phyloP scores from a whole-genome alignment of 2,329 filamentous ascomycete genomes.

The Arthrinium phaeospermum region DNA sequence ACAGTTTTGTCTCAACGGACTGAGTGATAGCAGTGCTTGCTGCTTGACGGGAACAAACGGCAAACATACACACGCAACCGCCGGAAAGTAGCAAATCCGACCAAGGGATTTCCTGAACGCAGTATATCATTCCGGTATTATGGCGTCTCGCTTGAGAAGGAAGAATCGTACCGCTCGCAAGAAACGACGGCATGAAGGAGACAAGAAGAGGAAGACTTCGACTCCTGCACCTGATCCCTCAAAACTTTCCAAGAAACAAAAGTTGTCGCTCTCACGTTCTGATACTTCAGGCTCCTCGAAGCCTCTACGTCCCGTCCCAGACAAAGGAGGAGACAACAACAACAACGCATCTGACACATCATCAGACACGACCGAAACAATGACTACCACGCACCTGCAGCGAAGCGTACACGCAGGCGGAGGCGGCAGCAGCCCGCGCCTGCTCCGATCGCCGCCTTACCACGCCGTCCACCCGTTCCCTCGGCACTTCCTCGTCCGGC shows the following conservation, averaged over 20 bases:
- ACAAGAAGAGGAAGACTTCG: neutral
- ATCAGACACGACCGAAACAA: neutral
- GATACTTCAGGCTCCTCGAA: neutral
- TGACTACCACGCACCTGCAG: slow-evolving; percentile 5
- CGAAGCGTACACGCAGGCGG: neutral
- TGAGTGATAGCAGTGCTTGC: neutral
- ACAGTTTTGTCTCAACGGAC: neutral
- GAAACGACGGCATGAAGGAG: neutral
- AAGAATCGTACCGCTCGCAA: no score
- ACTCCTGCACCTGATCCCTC: neutral
- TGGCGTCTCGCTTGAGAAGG: neutral
- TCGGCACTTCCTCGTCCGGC: slow-evolving; percentile 52
- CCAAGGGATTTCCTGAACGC: neutral
- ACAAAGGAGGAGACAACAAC: neutral
- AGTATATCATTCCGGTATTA: neutral
- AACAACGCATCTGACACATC: neutral
- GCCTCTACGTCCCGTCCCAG: neutral
- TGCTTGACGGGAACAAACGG: neutral
- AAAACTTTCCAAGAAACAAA: neutral
- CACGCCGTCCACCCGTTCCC: slow-evolving; percentile 29
- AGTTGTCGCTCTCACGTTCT: neutral
- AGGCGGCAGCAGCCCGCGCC: neutral
- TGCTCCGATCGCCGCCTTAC: neutral
- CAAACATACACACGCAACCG: neutral
- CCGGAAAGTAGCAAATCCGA: neutral